Percentiles rank a stretch among this genome's conserved stretches.
These are phyloP conservation scores for Jacaranda mimosifolia DNA, from an alignment of 257 asterid genomes.

Conservation along the genomic window DNA sequence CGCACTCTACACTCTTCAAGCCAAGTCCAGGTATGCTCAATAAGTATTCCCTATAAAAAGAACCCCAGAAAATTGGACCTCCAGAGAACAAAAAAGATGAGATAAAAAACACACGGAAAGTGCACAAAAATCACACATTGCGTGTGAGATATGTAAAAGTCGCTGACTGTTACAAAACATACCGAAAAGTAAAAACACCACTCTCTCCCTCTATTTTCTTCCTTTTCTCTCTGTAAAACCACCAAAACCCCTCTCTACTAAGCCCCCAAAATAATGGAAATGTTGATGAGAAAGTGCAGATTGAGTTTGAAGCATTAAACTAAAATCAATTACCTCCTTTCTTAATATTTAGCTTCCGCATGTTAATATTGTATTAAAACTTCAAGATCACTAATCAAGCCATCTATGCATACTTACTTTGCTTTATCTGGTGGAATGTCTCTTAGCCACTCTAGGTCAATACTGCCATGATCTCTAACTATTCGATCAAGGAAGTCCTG, in stretches of 20 bases:
- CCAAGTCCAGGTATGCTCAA: slow-evolving; percentile 66
- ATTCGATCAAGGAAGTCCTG: slow-evolving; percentile 61
- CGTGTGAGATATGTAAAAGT: too few species aligned
- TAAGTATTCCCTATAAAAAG: slow-evolving; percentile 56
- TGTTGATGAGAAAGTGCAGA: neutral
- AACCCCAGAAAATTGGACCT: too few species aligned
- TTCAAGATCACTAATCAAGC: neutral
- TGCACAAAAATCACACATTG: too few species aligned
- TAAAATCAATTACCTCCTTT: slow-evolving; percentile 8
- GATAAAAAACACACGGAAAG: too few species aligned
- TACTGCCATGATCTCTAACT: slow-evolving; percentile 53
- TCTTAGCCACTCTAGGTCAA: slow-evolving; percentile 81
- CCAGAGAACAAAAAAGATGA: too few species aligned
- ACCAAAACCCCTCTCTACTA: too few species aligned
- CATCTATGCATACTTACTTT: slow-evolving; percentile 43
- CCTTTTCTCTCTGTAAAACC: too few species aligned
- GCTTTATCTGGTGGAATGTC: slow-evolving; percentile 58
- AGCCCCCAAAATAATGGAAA: neutral
- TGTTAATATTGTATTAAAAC: neutral
- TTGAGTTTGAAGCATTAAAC: neutral
- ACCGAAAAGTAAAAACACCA: too few species aligned
- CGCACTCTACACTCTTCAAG: slow-evolving; percentile 77
- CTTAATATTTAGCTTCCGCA: neutral
- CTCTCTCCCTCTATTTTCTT: too few species aligned
- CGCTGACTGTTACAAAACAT: too few species aligned